Evolutionary conservation across 805 yeast species (phyloP).

Genomic region (Wickerhamiella brachini): DNA sequence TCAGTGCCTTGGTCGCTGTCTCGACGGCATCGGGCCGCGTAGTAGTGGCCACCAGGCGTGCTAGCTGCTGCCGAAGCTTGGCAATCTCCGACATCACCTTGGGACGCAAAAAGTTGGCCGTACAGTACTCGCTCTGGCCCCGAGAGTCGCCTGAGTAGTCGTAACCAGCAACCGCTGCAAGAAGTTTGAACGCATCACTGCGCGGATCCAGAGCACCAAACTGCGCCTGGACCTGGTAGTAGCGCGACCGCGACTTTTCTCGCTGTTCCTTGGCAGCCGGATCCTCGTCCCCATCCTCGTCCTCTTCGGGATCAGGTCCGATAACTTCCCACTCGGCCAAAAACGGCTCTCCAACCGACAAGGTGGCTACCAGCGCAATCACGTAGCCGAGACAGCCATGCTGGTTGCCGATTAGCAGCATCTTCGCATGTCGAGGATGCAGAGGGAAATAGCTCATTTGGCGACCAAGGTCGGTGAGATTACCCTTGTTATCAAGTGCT

Average conservation of each 20-base stretch:
- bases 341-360: conserved; percentile 90
- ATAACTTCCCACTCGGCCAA: conserved; percentile 64
- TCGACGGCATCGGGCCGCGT: conserved; percentile 20
- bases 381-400: conserved; percentile 72
- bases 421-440: conserved; percentile 85
- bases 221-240: conserved; percentile 40
- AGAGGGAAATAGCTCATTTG: conserved; percentile 86
- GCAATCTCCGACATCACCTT: conserved; percentile 76
- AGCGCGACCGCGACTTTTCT: conserved; percentile 31
- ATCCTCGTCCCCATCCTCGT: conserved; percentile 12
- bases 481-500: conserved; percentile 47
- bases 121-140: conserved; percentile 32
- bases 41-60: conserved; percentile 56
- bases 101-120: conserved; percentile 52
- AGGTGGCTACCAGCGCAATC: conserved; percentile 81
- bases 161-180: conserved; percentile 77
- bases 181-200: conserved; percentile 60
- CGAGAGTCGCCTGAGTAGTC: conserved; percentile 42
- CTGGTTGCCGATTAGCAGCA: conserved; percentile 79
- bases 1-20: conserved; percentile 39
- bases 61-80: conserved; percentile 68
- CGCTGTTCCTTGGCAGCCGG: conserved; percentile 19
- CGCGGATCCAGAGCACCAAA: conserved; percentile 56
- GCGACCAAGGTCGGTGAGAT: conserved; percentile 64
- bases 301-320: conserved; percentile 19